Evolutionary conservation across 1,139 yeast species (phyloP).

Genomic region (Barnettozyma hawaiiensis): DNA sequence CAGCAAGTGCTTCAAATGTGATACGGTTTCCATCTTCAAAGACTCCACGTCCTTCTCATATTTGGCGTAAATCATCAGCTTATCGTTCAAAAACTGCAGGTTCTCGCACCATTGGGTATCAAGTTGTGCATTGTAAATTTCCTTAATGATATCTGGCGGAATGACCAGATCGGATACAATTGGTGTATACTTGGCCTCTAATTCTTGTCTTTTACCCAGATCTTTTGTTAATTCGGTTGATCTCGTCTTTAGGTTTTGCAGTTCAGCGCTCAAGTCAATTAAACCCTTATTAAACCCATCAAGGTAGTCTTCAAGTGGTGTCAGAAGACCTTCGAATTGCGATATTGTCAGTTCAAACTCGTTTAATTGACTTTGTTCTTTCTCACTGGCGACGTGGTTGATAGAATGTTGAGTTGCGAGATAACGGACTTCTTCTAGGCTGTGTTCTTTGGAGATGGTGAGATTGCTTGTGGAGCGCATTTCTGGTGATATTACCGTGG

Average conservation of each 20-base stretch:
- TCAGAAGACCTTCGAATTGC: constrained; percentile 15
- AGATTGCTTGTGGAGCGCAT: background rate
- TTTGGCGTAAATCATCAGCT: constrained; percentile 42
- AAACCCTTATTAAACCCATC: constrained; percentile 52
- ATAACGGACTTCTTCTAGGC: constrained; percentile 25
- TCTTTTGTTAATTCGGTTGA: constrained; percentile 55
- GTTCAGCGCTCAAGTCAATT: constrained; percentile 50
- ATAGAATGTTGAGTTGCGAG: constrained; percentile 12
- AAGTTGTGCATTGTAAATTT: constrained; percentile 44
- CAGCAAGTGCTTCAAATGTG: constrained; percentile 11
- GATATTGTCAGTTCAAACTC: constrained; percentile 15
- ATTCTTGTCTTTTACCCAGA: constrained; percentile 47
- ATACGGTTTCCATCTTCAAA: constrained; percentile 14
- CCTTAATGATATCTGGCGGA: constrained; percentile 59
- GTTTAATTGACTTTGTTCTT: constrained; percentile 10
- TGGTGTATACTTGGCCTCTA: constrained; percentile 61
- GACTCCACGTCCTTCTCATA: constrained; percentile 25
- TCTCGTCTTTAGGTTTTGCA: constrained; percentile 51
- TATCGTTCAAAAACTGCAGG: constrained; percentile 50
- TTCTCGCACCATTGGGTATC: constrained; percentile 54
- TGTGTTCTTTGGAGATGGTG: constrained; percentile 9
- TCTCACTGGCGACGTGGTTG: constrained; percentile 3
- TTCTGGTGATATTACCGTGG: background rate
- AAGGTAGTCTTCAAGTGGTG: constrained; percentile 21
- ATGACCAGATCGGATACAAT: constrained; percentile 66